Evolutionary conservation across 257 asterid genomes (phyloP), one percentile per base, ranked within the genome.

Genomic region (Fraxinus anomala): DNA sequence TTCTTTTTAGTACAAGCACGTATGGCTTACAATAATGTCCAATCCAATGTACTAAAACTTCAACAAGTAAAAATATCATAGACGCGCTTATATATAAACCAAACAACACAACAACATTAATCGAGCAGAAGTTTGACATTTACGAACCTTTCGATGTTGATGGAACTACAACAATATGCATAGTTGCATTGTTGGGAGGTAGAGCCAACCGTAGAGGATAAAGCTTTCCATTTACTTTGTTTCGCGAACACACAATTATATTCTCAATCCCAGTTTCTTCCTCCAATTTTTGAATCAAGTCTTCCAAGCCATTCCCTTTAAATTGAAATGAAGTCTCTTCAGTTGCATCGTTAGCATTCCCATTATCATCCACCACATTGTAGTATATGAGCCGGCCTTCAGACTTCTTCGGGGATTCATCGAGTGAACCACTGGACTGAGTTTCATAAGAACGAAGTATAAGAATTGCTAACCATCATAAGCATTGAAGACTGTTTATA

Each of bases 171-270:
- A 95, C 97, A 40, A 93, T 82, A 36, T 88, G 85, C 96, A 95
- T 91, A n/a, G 96, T 86, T 31, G 96, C 90, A 76, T 89, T 91
- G 87, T 90, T 95, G 63, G 99, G 99, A 76, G 99, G 99, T 65
- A 95, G 87, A 56, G 93, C 91, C 89, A 93, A 40, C 44, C 97
- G 90, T 36, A 95, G 96, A 2, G 97, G 98, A 87, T 86, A 90
- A 56, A 95, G 86, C 82, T 93, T 89, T 63, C 92, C 94, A 65
- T 81, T 90, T 4, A 92, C 82, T n/a, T 79, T 73, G 82, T 93
- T 93, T 23, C 86, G 80, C 0, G 91, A 91, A 73, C 98, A 95
- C 26, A 90, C 92, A 9, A 90, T 85, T 1, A 92, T 80, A 37
- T 87, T 85, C 77, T 85, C 92, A 3, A 91, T 75, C 26, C 90